Evolutionary conservation across 495 filamentous ascomycete genomes (phyloP).

Genomic region (Penicillium diatomitis): DNA sequence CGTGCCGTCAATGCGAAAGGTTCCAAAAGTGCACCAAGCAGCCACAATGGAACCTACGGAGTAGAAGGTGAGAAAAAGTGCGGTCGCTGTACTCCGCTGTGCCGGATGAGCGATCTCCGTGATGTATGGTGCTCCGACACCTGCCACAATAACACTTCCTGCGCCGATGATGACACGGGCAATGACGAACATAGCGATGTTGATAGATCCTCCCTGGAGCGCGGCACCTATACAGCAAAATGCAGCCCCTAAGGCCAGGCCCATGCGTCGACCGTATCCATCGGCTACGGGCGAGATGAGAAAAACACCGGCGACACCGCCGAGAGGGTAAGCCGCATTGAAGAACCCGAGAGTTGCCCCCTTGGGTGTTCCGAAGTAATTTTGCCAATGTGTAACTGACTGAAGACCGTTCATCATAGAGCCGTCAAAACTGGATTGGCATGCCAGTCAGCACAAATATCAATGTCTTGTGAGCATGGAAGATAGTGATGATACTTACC

Average conservation of each 20-base stretch:
- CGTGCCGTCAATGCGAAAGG: slow-evolving; percentile 7
- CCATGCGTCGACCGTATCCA: slow-evolving; percentile 8
- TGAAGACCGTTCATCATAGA: slow-evolving; percentile 29
- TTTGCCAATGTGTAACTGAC: slow-evolving; percentile 18
- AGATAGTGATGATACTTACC: no score
- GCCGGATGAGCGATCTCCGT: slow-evolving; percentile 55
- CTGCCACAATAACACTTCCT: slow-evolving; percentile 17
- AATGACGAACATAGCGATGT: slow-evolving; percentile 22
- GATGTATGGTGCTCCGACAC: slow-evolving; percentile 47
- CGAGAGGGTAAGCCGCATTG: slow-evolving; percentile 56
- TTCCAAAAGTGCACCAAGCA: slow-evolving; percentile 21
- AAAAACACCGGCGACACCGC: slow-evolving; percentile 13
- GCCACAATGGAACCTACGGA: slow-evolving; percentile 47
- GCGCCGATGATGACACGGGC: slow-evolving; percentile 25
- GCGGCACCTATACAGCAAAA: slow-evolving; percentile 7
- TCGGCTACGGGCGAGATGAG: slow-evolving; percentile 5
- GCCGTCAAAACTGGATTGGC: background rate
- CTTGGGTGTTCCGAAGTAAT: slow-evolving; percentile 31
- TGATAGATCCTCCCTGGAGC: slow-evolving; percentile 19
- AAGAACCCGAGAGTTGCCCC: slow-evolving; percentile 50
- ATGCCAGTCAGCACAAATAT: background rate
- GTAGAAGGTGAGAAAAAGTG: slow-evolving; percentile 45
- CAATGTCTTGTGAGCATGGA: no score
- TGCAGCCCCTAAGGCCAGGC: slow-evolving; percentile 7
- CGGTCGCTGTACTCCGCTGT: slow-evolving; percentile 52